A percentile compares a stretch with the other conserved stretches of the same genome.
phyloP scores from a whole-genome alignment of 2,329 filamentous ascomycete genomes.

The Trichoderma simmonsii region DNA sequence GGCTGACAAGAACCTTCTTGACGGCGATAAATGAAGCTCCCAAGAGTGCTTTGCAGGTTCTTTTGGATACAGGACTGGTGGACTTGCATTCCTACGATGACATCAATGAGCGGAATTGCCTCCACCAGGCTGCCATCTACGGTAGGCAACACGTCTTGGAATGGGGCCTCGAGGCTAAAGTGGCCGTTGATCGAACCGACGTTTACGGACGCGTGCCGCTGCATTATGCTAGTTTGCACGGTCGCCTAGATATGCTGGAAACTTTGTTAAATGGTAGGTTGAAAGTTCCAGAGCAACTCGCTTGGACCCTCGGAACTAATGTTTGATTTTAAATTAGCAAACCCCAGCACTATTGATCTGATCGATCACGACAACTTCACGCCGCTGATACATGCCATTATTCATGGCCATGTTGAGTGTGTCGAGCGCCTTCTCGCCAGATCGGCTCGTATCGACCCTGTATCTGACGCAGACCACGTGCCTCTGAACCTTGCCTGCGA shows the following conservation, averaged over 20 bases:
- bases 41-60: conserved; percentile 67
- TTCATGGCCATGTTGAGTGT: conserved; percentile 77
- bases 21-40: conserved; percentile 85
- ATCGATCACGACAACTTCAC: conserved; percentile 98
- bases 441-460: conserved; percentile 81
- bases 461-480: conserved; percentile 85
- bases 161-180: conserved; percentile 69
- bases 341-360: conserved; percentile 73
- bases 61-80: conserved; percentile 78
- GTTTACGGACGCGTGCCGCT: conserved; percentile 92
- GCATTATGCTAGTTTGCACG: conserved; percentile 96
- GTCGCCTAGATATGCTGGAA: conserved; percentile 78
- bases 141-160: conserved; percentile 76
- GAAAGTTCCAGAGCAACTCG: background rate
- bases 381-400: conserved; percentile 90
- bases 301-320: background rate
- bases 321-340: conserved; percentile 40
- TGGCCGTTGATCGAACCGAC: conserved; percentile 77
- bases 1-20: conserved; percentile 85
- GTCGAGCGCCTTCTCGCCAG: conserved; percentile 73
- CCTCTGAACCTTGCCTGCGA: conserved; percentile 94
- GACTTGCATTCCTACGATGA: conserved; percentile 94
- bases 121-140: conserved; percentile 96
- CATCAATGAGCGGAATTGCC: conserved; percentile 94
- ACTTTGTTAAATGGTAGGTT: conserved; percentile 62